Evolutionary conservation across 768 basidiomycete genomes (phyloP), one percentile per base, ranked within the genome.

Genomic region (Macrolepiota dolichaula): DNA sequence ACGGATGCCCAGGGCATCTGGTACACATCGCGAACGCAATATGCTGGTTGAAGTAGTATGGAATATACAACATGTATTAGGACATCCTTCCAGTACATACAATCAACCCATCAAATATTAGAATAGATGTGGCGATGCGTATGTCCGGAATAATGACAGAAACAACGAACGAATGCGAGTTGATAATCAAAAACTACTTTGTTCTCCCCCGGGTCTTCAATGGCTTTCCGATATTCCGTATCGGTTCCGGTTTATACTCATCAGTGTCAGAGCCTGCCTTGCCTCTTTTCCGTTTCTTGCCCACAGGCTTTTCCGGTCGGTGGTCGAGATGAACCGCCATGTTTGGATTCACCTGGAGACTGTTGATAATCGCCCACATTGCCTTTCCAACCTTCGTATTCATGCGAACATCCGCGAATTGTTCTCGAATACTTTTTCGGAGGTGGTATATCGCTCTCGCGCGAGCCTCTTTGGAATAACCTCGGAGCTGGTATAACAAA

Each of bases 21-120:
- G 82, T 96, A 94, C 72, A 91, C 88, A 1, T 81, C 89, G 1
- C 77, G 90, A 64, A 82, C 80, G 32, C 84, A 84, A 67, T 86
- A 86, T 67, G 83, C 74, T 68, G 79, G 77, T 36, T 85, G 73
- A 65, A 5, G 9, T 6, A 36, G 4, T 15, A 6, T 27, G 37
- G 32, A 24, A 36, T 11, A 17, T 22, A 49, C 13, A 22, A 49
- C 29, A 36, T n/a, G 9, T 22, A 49, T 49, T 7, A 49, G 47
- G 2, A 11, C 11, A 24, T 49, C 47, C 47, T 24, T 24, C 3
- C 22, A 25, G 22, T n/a, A 7, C 19, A 49, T 25, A 24, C 2
- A 38, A 3, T 37, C n/a, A 37, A 4, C 24, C 35, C n/a, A 24
- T 19, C 42, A 17, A 44, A 17, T 15, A 37, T n/a, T 50, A 50